Conservation (phyloP, 345 rosid genomes). For the Eucalyptus fibrosa region DNA sequence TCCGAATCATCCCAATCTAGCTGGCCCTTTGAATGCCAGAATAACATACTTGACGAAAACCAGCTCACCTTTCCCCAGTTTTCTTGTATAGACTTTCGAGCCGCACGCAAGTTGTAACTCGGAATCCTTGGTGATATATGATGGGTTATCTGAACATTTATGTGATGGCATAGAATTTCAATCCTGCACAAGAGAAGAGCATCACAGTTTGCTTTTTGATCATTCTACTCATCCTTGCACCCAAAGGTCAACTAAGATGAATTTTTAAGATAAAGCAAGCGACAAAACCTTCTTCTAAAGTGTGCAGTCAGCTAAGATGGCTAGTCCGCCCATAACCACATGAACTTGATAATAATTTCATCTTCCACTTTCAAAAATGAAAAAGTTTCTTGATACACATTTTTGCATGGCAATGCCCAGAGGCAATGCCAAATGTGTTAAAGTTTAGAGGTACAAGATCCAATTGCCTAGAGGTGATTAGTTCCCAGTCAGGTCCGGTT, state of each 20-base stretch:
- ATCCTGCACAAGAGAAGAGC: slow-evolving; percentile 32
- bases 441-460: not conserved
- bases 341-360: not conserved
- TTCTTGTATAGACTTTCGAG: slow-evolving; percentile 68
- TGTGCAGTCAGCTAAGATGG: not conserved
- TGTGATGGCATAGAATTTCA: slow-evolving; percentile 83
- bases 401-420: not conserved
- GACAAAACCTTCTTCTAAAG: not conserved
- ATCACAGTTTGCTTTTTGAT: not conserved
- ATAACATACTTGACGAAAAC: not conserved
- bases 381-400: not conserved
- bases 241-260: not conserved
- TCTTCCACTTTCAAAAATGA: not conserved
- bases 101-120: slow-evolving; percentile 69
- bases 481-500: accelerated
- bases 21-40: not conserved
- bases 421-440: not conserved
- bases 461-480: not conserved
- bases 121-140: slow-evolving; percentile 82
- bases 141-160: slow-evolving; percentile 83
- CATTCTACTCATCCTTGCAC: not conserved
- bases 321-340: not conserved
- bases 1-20: not conserved
- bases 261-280: not conserved
- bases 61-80: slow-evolving; percentile 81